A percentile compares a stretch with the other conserved stretches of the same genome.
phyloP scores from a whole-genome alignment of 768 basidiomycete genomes.

The Mycena rosella region DNA sequence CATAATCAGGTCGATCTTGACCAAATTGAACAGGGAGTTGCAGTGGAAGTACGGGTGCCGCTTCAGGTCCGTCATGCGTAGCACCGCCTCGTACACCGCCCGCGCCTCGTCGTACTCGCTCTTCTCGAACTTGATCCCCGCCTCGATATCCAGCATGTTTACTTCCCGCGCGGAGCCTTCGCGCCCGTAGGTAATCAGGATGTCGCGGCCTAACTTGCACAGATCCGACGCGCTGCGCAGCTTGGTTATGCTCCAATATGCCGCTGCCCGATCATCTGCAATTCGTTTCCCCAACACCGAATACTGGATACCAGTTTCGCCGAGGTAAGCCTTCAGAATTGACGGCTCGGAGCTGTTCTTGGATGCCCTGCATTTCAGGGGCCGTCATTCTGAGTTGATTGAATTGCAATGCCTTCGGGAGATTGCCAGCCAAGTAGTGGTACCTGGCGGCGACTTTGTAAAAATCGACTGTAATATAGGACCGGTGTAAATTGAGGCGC shows the following conservation, averaged over 20 bases:
- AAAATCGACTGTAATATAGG: no score
- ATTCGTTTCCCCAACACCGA: neutral
- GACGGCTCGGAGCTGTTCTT: neutral
- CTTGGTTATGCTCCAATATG: neutral
- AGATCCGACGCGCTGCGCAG: constrained; percentile 7
- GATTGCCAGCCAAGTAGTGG: no score
- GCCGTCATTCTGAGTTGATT: neutral
- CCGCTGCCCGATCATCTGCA: neutral
- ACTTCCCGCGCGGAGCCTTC: neutral
- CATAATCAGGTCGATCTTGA: constrained; percentile 5
- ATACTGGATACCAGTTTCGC: neutral
- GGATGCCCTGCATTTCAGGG: neutral
- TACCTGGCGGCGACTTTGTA: no score
- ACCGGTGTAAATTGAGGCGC: no score
- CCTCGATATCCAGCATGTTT: constrained; percentile 6
- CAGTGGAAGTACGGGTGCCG: constrained; percentile 6
- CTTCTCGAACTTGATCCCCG: neutral
- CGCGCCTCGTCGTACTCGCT: neutral
- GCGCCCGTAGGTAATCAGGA: neutral
- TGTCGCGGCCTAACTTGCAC: neutral
- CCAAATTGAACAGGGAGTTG: constrained; percentile 6
- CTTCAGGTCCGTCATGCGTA: neutral
- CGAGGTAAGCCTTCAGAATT: neutral
- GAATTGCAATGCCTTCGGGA: no score
- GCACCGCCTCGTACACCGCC: neutral